Conservation (phyloP, 1,284 basidiomycete genomes). For the Calocybe gambosa region DNA sequence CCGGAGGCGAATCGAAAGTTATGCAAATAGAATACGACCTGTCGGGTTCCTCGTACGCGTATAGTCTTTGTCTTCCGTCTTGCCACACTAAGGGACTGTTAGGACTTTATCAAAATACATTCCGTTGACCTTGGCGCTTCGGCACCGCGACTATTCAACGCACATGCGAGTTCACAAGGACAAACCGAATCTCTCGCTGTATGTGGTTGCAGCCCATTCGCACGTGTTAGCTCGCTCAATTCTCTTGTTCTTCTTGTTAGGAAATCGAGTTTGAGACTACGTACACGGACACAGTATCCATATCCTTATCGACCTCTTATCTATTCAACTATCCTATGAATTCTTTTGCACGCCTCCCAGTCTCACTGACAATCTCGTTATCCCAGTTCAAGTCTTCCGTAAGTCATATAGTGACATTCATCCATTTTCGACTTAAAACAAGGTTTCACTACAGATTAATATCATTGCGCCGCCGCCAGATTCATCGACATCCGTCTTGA, state of each 20-base stretch:
- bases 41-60: conserved; percentile 55
- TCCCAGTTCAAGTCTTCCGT: conserved; percentile 71
- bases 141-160: conserved; percentile 60
- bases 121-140: conserved; percentile 67
- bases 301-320: conserved; percentile 76
- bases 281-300: conserved; percentile 66
- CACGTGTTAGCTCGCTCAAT: background rate
- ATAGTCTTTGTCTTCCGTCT: background rate
- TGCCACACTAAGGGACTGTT: background rate
- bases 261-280: conserved; percentile 58
- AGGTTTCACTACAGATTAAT: conserved; percentile 32
- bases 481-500: conserved; percentile 46
- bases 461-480: conserved; percentile 44
- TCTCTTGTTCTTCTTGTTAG: conserved; percentile 23
- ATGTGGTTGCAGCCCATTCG: conserved; percentile 7
- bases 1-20: conserved; percentile 61
- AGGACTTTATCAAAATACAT: conserved; percentile 75
- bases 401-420: conserved; percentile 20
- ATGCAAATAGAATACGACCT: conserved; percentile 66
- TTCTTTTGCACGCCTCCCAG: conserved; percentile 73
- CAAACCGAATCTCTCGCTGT: conserved; percentile 19
- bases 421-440: no score
- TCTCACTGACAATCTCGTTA: conserved; percentile 71
- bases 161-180: conserved; percentile 34
- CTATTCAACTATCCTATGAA: conserved; percentile 78